Percentiles rank a stretch among this genome's conserved stretches.
These are phyloP conservation scores for Abortiporus biennis DNA, from an alignment of 1,284 basidiomycete genomes.

Conservation along the genomic window DNA sequence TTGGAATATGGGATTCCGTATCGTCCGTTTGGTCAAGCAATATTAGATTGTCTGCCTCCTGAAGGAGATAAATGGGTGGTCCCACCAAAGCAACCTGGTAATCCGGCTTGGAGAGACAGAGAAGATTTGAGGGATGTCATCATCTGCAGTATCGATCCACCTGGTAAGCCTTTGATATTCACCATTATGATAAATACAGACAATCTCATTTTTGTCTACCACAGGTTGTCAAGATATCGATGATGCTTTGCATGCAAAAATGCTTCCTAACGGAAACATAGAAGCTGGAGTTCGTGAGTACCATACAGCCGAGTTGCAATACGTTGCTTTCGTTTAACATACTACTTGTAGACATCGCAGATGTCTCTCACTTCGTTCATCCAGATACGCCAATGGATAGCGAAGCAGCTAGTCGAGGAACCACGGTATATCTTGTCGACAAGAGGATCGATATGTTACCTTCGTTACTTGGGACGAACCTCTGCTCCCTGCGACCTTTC, in stretches of 20 bases:
- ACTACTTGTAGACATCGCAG: constrained; percentile 79
- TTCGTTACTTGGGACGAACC: constrained; percentile 88
- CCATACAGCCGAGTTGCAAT: neutral
- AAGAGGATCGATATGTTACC: constrained; percentile 99
- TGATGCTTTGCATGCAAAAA: constrained; percentile 93
- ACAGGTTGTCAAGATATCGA: constrained; percentile 98
- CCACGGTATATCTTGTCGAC: constrained; percentile 98
- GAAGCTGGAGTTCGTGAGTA: constrained; percentile 96
- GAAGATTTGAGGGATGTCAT: constrained; percentile 85
- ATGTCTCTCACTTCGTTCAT: constrained; percentile 95
- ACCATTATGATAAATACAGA: neutral
- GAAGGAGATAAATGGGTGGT: constrained; percentile 95
- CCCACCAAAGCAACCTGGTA: constrained; percentile 60
- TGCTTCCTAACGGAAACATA: constrained; percentile 89
- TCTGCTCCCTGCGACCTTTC: constrained; percentile 90
- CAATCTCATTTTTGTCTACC: neutral
- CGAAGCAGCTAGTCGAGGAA: constrained; percentile 93
- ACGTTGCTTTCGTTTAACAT: too few species aligned
- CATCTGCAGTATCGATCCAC: constrained; percentile 97
- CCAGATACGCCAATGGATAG: constrained; percentile 95
- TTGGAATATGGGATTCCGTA: constrained; percentile 98
- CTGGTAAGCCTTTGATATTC: constrained; percentile 47
- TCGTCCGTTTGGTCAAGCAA: constrained; percentile 92
- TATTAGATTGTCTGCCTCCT: constrained; percentile 84
- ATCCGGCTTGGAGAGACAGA: constrained; percentile 76